A percentile compares a stretch with the other conserved stretches of the same genome.
Conservation (phyloP, 2,329 filamentous ascomycete species). For the Cryphonectria parasitica region DNA sequence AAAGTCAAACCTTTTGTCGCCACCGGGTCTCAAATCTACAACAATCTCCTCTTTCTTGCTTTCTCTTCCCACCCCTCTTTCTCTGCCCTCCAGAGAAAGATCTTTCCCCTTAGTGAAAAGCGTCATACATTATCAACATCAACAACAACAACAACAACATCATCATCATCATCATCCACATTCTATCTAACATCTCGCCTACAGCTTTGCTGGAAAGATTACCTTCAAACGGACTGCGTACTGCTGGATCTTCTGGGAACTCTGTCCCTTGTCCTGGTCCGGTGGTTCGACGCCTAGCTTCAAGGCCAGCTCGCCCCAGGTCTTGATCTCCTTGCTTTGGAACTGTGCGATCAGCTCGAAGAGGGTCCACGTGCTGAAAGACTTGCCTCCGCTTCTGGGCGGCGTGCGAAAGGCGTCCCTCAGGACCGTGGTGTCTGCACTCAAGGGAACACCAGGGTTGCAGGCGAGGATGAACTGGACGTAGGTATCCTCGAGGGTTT, state of each 20-base stretch:
- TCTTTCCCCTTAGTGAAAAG: background rate
- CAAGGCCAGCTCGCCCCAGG: slow-evolving; percentile 86
- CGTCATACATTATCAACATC: background rate
- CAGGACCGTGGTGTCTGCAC: slow-evolving; percentile 71
- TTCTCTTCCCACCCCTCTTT: background rate
- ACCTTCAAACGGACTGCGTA: slow-evolving; percentile 93
- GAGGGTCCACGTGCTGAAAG: slow-evolving; percentile 76
- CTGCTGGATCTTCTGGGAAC: slow-evolving; percentile 91
- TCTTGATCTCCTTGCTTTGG: slow-evolving; percentile 83
- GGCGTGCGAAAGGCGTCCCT: slow-evolving; percentile 77
- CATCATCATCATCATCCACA: too few species aligned
- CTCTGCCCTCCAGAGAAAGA: background rate
- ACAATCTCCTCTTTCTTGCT: background rate
- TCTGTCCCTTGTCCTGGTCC: slow-evolving; percentile 80
- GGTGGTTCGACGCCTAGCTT: slow-evolving; percentile 88
- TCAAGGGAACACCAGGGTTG: slow-evolving; percentile 78
- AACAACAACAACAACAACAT: too few species aligned
- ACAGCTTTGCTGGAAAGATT: slow-evolving; percentile 25
- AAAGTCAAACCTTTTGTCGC: background rate
- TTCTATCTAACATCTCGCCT: background rate
- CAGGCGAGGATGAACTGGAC: slow-evolving; percentile 86
- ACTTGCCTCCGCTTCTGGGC: slow-evolving; percentile 86
- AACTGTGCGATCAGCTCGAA: slow-evolving; percentile 80
- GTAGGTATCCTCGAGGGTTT: slow-evolving; percentile 80
- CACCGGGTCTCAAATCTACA: background rate